These are phyloP conservation scores for Podospora pseudoanserina DNA, from an alignment of 495 filamentous ascomycete genomes.

Conservation along the genomic window DNA sequence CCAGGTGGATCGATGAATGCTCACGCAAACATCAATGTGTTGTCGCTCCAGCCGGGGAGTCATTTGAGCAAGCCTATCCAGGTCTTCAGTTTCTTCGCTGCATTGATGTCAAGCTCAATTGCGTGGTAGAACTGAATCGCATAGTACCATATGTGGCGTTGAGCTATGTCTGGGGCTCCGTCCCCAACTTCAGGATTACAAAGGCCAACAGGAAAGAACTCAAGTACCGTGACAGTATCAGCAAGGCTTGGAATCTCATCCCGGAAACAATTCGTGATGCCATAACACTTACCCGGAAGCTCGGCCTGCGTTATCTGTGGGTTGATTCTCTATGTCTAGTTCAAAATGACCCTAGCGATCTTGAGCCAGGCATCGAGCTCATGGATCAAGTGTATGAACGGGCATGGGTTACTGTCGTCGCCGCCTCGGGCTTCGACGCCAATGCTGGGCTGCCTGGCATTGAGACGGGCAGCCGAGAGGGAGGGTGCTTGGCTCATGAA, in stretches of 20 bases:
- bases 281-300: neutral
- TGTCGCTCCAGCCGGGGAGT: neutral
- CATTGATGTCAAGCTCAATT: constrained; percentile 1
- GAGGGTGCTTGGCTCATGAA: neutral
- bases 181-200: constrained; percentile 1
- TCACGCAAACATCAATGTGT: neutral
- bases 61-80: neutral
- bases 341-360: constrained; percentile 13
- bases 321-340: constrained; percentile 18
- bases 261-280: constrained; percentile 13
- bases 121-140: neutral
- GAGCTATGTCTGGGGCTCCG: constrained; percentile 15
- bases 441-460: constrained; percentile 13
- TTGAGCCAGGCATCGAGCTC: neutral
- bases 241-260: neutral
- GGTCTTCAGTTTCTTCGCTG: neutral
- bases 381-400: constrained; percentile 17
- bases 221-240: neutral
- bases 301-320: constrained; percentile 18
- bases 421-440: constrained; percentile 13
- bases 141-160: neutral
- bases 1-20: neutral
- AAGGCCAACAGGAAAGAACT: neutral
- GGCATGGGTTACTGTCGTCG: constrained; percentile 12
- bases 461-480: neutral